Conservation (phyloP, 305 asterid genomes). For the Fraxinus greggii region DNA sequence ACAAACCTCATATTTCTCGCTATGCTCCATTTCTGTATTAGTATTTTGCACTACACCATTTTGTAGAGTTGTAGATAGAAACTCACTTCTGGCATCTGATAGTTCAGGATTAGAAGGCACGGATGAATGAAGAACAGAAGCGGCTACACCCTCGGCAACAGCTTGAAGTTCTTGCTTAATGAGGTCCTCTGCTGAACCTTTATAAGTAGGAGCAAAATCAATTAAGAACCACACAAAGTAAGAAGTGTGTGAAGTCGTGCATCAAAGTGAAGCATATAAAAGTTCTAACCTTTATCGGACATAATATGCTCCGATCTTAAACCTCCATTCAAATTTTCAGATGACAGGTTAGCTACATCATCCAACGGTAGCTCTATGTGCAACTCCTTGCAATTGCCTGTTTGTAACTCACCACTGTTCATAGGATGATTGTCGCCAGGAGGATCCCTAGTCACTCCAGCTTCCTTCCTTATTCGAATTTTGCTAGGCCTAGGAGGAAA, state of each 20-base stretch:
- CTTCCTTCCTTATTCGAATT: constrained; percentile 51
- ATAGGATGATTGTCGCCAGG: constrained; percentile 29
- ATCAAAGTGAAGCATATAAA: constrained; percentile 5
- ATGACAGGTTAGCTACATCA: constrained; percentile 34
- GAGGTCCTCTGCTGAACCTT: constrained; percentile 76
- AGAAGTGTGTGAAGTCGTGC: background rate
- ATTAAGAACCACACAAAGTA: constrained; percentile 21
- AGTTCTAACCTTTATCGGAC: constrained; percentile 55
- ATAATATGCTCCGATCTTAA: constrained; percentile 35
- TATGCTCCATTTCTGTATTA: constrained; percentile 43
- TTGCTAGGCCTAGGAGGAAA: constrained; percentile 66
- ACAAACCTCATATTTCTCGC: constrained; percentile 63
- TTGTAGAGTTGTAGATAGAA: constrained; percentile 45
- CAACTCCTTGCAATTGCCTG: constrained; percentile 33
- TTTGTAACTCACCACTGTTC: constrained; percentile 31
- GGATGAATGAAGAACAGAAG: constrained; percentile 79
- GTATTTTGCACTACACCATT: constrained; percentile 43
- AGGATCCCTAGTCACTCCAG: constrained; percentile 39
- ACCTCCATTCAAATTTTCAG: constrained; percentile 45
- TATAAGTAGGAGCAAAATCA: constrained; percentile 15
- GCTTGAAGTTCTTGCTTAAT: constrained; percentile 91
- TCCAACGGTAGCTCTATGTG: constrained; percentile 35
- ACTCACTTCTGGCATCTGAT: constrained; percentile 36
- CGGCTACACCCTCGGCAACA: constrained; percentile 93
- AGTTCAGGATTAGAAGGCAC: constrained; percentile 48